Conservation (phyloP, 108 stramenopile species). For the Cyclotella atomus region DNA sequence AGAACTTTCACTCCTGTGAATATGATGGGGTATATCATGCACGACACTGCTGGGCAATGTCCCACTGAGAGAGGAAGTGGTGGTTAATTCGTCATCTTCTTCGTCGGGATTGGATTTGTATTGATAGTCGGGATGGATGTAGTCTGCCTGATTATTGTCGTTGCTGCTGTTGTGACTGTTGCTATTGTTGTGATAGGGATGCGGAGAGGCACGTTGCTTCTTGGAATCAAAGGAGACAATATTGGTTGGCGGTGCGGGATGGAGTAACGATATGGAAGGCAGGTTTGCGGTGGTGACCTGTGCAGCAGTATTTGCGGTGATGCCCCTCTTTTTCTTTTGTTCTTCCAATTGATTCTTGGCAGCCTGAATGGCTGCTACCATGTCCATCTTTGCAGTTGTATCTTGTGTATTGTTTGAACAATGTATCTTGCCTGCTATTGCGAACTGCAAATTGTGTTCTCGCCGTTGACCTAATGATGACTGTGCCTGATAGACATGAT, state of each 20-base stretch:
- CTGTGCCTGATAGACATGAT: too few species aligned
- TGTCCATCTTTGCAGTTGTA: slow-evolving; percentile 34
- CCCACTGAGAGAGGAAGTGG: slow-evolving; percentile 4
- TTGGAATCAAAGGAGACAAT: slow-evolving; percentile 17
- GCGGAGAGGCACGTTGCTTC: not conserved
- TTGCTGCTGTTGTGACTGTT: not conserved
- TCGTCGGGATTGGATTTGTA: not conserved
- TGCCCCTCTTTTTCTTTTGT: slow-evolving; percentile 6
- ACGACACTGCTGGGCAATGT: not conserved
- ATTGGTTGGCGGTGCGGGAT: slow-evolving; percentile 22
- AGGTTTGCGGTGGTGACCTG: not conserved
- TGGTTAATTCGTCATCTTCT: slow-evolving; percentile 20
- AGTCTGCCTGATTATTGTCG: not conserved
- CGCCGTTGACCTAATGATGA: too few species aligned
- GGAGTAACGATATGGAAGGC: not conserved
- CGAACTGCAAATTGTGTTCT: too few species aligned
- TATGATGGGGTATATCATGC: not conserved
- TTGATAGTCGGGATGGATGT: slow-evolving; percentile 11
- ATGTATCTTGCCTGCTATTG: too few species aligned
- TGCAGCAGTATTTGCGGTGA: not conserved
- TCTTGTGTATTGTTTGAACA: too few species aligned
- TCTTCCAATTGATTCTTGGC: slow-evolving; percentile 39
- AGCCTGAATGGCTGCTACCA: slow-evolving; percentile 40
- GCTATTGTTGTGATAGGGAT: slow-evolving; percentile 10
- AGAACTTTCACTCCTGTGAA: not conserved